Conservation (phyloP, 2,329 filamentous ascomycete genomes). For the Endoconidiophora laricicola region DNA sequence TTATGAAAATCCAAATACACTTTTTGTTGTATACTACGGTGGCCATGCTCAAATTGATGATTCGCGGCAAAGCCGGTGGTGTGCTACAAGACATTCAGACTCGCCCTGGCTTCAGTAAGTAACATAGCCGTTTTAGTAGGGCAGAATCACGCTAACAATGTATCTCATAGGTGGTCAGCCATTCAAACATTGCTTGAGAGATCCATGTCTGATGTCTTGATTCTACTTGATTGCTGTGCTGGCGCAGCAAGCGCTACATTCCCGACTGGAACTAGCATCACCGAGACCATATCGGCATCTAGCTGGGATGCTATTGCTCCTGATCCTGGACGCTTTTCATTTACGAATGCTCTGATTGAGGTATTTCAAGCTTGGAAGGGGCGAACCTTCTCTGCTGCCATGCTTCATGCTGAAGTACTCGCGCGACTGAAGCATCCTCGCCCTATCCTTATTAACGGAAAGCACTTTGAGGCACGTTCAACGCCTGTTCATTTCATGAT, state of each 20-base stretch:
- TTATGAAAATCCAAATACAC: slow-evolving; percentile 35
- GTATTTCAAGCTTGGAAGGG: slow-evolving; percentile 40
- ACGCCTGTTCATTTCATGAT: slow-evolving; percentile 48
- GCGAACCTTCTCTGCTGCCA: slow-evolving; percentile 39
- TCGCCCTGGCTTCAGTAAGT: slow-evolving; percentile 39
- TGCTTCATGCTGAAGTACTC: slow-evolving; percentile 43
- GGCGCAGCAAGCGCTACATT: slow-evolving; percentile 44
- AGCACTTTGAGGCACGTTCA: slow-evolving; percentile 38
- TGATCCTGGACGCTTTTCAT: slow-evolving; percentile 41
- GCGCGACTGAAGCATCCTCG: slow-evolving; percentile 43
- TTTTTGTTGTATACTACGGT: slow-evolving; percentile 43
- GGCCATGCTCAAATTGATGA: slow-evolving; percentile 44
- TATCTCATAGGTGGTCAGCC: slow-evolving; percentile 33
- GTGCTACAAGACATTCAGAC: slow-evolving; percentile 34
- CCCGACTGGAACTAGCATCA: slow-evolving; percentile 37
- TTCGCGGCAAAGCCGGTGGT: slow-evolving; percentile 43
- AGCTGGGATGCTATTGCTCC: slow-evolving; percentile 46
- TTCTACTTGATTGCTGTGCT: slow-evolving; percentile 42
- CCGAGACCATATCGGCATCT: slow-evolving; percentile 44
- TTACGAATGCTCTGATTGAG: slow-evolving; percentile 42
- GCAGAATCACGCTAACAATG: slow-evolving; percentile 3
- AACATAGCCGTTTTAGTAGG: background rate
- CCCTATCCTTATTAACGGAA: slow-evolving; percentile 40
- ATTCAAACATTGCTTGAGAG: slow-evolving; percentile 42
- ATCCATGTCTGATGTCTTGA: slow-evolving; percentile 39